phyloP scores from a whole-genome alignment of 2,329 filamentous ascomycete species.

The Peltaster fructicola region DNA sequence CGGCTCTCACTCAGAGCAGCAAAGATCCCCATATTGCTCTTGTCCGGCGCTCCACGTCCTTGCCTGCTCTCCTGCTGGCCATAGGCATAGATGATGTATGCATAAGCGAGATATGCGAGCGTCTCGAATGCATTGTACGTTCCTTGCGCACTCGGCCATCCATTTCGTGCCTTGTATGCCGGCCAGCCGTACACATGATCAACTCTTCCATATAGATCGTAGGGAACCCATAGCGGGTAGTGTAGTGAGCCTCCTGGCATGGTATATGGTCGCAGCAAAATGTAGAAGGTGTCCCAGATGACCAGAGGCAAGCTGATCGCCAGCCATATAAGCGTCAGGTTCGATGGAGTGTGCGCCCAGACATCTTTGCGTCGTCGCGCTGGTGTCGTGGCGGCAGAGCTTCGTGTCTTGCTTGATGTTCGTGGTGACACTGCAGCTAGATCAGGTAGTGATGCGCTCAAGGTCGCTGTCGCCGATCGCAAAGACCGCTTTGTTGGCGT shows the following conservation, averaged over 20 bases:
- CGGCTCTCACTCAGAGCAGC: slow-evolving; percentile 31
- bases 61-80: slow-evolving; percentile 19
- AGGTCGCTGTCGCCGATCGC: slow-evolving; percentile 6
- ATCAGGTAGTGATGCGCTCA: slow-evolving; percentile 4
- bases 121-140: slow-evolving; percentile 53
- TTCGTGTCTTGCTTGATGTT: slow-evolving; percentile 1
- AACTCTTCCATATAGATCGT: slow-evolving; percentile 61
- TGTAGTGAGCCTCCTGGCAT: slow-evolving; percentile 65
- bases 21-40: slow-evolving; percentile 26
- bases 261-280: slow-evolving; percentile 60
- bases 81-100: slow-evolving; percentile 33
- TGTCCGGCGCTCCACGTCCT: slow-evolving; percentile 22
- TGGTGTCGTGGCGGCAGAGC: slow-evolving; percentile 2
- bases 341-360: slow-evolving; percentile 44
- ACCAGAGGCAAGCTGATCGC: slow-evolving; percentile 59
- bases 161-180: slow-evolving; percentile 47
- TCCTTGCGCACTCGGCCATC: slow-evolving; percentile 64
- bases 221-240: slow-evolving; percentile 55
- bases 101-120: slow-evolving; percentile 44
- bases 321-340: slow-evolving; percentile 51
- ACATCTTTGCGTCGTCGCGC: slow-evolving; percentile 1
- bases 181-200: slow-evolving; percentile 71
- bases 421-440: too few species aligned
- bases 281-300: slow-evolving; percentile 64
- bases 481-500: slow-evolving; percentile 12